Conservation (phyloP, 1,284 basidiomycete species). For the Leccinum pachyderme region DNA sequence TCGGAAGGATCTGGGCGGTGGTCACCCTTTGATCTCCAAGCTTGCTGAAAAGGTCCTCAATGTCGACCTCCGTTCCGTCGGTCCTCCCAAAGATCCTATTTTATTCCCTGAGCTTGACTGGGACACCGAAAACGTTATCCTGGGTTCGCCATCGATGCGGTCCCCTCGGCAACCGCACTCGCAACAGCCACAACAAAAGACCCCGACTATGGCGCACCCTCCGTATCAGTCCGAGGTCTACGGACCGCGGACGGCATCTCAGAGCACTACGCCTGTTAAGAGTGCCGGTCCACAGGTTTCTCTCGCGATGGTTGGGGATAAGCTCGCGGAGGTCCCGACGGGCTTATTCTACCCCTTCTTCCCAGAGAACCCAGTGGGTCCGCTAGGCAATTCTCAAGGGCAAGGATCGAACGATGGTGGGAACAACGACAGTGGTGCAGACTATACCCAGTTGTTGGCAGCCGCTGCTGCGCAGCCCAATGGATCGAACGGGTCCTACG, state of each 20-base stretch:
- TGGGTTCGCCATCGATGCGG: conserved; percentile 30
- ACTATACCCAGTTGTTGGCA: conserved; percentile 55
- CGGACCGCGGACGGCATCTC: conserved; percentile 34
- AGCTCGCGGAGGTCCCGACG: conserved; percentile 60
- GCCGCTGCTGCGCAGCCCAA: conserved; percentile 51
- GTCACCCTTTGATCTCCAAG: conserved; percentile 76
- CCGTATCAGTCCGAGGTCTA: conserved; percentile 32
- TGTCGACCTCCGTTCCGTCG: conserved; percentile 60
- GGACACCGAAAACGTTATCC: conserved; percentile 48
- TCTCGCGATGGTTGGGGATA: conserved; percentile 33
- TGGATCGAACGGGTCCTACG: conserved; percentile 42
- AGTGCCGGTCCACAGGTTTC: conserved; percentile 24
- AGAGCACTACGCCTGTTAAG: conserved; percentile 33
- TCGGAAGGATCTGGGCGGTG: conserved; percentile 70
- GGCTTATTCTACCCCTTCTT: conserved; percentile 74
- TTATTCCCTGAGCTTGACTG: conserved; percentile 69
- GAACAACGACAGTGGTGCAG: conserved; percentile 29
- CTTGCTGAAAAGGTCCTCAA: conserved; percentile 75
- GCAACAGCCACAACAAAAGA: conserved; percentile 39
- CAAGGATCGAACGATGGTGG: conserved; percentile 23
- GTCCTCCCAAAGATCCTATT: conserved; percentile 54
- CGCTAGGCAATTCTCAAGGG: conserved; percentile 13
- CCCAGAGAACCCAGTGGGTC: conserved; percentile 48
- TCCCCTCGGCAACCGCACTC: conserved; percentile 31
- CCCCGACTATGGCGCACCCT: conserved; percentile 42